phyloP scores from a whole-genome alignment of 1,284 basidiomycete species.

The Pseudozyma pruni region DNA sequence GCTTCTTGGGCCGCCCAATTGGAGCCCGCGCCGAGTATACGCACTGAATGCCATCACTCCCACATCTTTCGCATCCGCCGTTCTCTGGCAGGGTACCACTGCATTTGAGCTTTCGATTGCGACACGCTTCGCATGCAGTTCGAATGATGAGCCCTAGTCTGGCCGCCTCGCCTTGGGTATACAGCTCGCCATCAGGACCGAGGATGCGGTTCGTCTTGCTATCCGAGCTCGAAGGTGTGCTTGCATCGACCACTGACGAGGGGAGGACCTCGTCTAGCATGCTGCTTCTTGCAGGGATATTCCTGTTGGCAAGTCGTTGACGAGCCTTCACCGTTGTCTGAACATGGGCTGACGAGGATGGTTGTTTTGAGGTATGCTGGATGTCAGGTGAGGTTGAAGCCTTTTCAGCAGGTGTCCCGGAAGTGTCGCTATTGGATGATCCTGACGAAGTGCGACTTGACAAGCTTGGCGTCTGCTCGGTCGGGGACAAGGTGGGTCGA shows the following conservation, averaged over 20 bases:
- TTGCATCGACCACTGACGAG: constrained; percentile 1
- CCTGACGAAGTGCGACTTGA: constrained; percentile 8
- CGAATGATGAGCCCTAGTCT: constrained; percentile 48
- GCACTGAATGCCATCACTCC: constrained; percentile 41
- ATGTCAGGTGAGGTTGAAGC: background rate
- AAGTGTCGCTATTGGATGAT: constrained; percentile 7
- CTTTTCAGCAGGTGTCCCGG: background rate
- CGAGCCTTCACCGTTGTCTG: constrained; percentile 4
- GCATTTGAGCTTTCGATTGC: constrained; percentile 60
- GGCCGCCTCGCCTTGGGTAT: constrained; percentile 50
- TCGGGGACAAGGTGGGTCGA: background rate
- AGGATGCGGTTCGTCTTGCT: constrained; percentile 35
- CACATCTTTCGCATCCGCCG: constrained; percentile 50
- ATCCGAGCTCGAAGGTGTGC: background rate
- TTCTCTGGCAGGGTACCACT: constrained; percentile 42
- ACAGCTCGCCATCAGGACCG: constrained; percentile 41
- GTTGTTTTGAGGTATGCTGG: background rate
- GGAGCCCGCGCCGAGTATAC: constrained; percentile 52
- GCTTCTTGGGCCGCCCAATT: constrained; percentile 58
- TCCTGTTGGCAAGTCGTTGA: too few relatives aligned
- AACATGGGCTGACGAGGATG: constrained; percentile 4
- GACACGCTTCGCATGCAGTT: constrained; percentile 58
- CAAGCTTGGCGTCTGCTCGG: background rate
- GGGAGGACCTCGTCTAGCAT: constrained; percentile 17
- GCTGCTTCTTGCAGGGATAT: too few relatives aligned